Conservation (phyloP, 2,329 filamentous ascomycete genomes). For the Pleomassaria siparia region DNA sequence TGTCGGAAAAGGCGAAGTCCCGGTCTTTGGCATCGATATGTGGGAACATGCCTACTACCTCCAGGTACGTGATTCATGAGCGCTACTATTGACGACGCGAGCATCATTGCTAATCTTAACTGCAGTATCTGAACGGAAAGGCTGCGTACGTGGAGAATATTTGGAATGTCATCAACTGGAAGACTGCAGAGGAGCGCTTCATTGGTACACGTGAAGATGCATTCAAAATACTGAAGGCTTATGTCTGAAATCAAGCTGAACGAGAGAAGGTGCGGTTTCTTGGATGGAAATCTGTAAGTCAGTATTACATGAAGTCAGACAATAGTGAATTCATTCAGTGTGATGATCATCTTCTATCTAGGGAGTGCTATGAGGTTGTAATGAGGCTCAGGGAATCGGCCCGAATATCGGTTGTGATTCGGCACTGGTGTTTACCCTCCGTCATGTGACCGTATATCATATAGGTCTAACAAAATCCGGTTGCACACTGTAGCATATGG, state of each 20-base stretch:
- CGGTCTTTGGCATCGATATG: conserved; percentile 80
- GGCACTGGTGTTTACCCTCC: no score
- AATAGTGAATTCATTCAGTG: no score
- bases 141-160: conserved; percentile 74
- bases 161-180: conserved; percentile 80
- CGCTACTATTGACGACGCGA: not conserved
- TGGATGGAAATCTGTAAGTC: no score
- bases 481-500: no score
- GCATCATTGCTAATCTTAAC: not conserved
- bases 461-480: no score
- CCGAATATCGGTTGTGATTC: no score
- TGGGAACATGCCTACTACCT: conserved; percentile 95
- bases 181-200: conserved; percentile 66
- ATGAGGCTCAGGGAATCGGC: no score
- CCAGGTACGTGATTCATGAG: conserved; percentile 60
- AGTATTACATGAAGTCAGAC: no score
- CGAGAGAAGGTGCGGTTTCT: no score
- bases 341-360: no score
- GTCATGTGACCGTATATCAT: no score
- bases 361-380: no score
- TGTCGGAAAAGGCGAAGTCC: conserved; percentile 61
- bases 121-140: conserved; percentile 72
- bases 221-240: conserved; percentile 43
- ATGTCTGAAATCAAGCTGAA: conserved; percentile 19
- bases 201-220: conserved; percentile 45